Evolutionary conservation across 257 asterid species (phyloP), one percentile per base, ranked within the genome.

Genomic region (Nicotiana undulata): DNA sequence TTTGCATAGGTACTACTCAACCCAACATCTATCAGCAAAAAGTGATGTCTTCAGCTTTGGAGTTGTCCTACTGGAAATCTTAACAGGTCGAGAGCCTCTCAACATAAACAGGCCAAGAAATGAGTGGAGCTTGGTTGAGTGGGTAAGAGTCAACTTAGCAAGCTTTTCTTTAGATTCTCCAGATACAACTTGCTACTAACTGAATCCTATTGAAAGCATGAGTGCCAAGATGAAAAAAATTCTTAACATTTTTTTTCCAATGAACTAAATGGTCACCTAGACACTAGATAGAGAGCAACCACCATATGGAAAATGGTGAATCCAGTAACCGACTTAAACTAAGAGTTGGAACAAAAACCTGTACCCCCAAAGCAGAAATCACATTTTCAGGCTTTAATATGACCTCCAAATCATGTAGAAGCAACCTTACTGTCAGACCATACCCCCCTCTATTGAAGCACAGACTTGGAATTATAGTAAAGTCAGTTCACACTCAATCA

Each of bases 11-110:
- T 93, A 93, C 80, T 93, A 92, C 85, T 91, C 97, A 24, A 93
- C 97, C 64, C 97, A 93, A 65, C 88, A 87, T 82, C 88, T 94
- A 79, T 90, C 97, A 0, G 90, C 98, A 60, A 94, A 90, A 83
- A 94, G 98, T 82, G 98, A 94, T 31, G 98, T 94, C 64, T 94
- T 94, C 80, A 94, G 98, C 92, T 94, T 92, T 26, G 98, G 92
- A 61, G 90, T 89, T 76, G 90, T 89, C 46, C 81, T 94, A 76
- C 88, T 94, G 74, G 98, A 94, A 86, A 89, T 92, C 52, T 83
- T 91, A 56, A 91, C 92, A 74, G 95, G 97, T 6, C 86, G 97
- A 67, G 98, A 93, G 68, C 97, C 98, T 82, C 98, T 93, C 84
- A 91, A 93, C 82, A 85, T 91, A 79, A 86, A 81, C 81, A 89